phyloP scores from a whole-genome alignment of 192 early-diverging fungal species.

The Coemansia umbellata region DNA sequence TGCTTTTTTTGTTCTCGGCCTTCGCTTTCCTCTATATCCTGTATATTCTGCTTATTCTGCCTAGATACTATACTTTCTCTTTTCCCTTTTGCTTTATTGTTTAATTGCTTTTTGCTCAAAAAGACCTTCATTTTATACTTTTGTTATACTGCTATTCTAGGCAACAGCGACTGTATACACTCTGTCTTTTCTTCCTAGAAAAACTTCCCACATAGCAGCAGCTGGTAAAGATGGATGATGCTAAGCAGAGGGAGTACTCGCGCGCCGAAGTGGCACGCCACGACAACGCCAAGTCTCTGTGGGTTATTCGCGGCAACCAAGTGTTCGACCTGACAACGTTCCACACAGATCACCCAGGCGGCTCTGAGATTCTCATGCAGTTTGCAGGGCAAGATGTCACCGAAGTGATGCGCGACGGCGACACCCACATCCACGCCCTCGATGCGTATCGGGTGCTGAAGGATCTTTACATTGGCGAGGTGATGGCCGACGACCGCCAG shows the following conservation, averaged over 20 bases:
- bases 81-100: background rate
- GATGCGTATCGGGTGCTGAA: conserved; percentile 83
- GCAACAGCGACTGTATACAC: too few species aligned
- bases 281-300: conserved; percentile 65
- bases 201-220: background rate
- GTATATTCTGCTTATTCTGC: too few species aligned
- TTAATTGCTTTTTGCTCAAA: background rate
- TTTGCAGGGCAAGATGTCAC: conserved; percentile 86
- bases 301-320: conserved; percentile 76
- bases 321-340: conserved; percentile 90
- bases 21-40: too few species aligned
- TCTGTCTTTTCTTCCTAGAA: background rate
- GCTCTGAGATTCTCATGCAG: conserved; percentile 81
- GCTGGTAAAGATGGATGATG: background rate
- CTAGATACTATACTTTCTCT: too few species aligned
- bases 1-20: too few species aligned
- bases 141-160: background rate
- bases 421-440: conserved; percentile 75
- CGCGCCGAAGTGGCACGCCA: conserved; percentile 70
- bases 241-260: conserved; percentile 54
- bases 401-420: conserved; percentile 69
- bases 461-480: conserved; percentile 75
- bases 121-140: background rate
- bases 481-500: conserved; percentile 51
- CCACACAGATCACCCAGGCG: conserved; percentile 89